Evolutionary conservation across 768 basidiomycete species (phyloP), one percentile per base, ranked within the genome.

Genomic region (Pulveroboletus ravenelii): DNA sequence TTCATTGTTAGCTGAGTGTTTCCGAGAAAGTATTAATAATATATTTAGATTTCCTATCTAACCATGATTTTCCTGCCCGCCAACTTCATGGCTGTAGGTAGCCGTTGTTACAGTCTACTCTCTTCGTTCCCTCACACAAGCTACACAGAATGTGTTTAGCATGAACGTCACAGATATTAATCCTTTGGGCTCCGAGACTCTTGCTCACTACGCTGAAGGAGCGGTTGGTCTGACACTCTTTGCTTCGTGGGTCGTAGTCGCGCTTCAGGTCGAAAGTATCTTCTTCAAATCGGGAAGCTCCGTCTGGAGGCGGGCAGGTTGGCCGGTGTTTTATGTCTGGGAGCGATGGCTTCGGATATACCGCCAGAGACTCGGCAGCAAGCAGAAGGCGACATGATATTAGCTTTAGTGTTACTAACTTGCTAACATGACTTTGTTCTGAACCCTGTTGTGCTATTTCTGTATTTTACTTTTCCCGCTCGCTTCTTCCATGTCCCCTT

Each of bases 41-140:
- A 17, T 5, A n/a, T 23, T 17, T 23, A 67, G 66, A 65, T 67
- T 14, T 61, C 79, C 0, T 81, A 81, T 52, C 64, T 84, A 2
- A 79, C 81, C 0, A 83, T 82, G 79, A 59, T 81, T 15, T 84
- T 83, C 61, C 66, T 84, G 9, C 82, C 82, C 0, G 75, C 78
- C 2, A 74, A 74, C 13, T 78, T 84, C 41, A 34, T 65, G 32
- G 56, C 69, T 0, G 70, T 71, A 18, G 52, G 66, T 58, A 15
- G 20, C 20, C n/a, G 18, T 23, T 8, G 12, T 17, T 8, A 23
- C 2, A 0, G 3, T 29, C 5, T 10, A 6, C 20, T n/a, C 1
- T 5, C 10, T 10, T 41, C 23, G 12, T 42, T 37, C 25, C 10
- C 34, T 55, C 25, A 61, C 25, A 61, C n/a, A 44, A 40, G 41